Base-by-base conservation (phyloP, 768 basidiomycete genomes). In the Epithele typhae region DNA sequence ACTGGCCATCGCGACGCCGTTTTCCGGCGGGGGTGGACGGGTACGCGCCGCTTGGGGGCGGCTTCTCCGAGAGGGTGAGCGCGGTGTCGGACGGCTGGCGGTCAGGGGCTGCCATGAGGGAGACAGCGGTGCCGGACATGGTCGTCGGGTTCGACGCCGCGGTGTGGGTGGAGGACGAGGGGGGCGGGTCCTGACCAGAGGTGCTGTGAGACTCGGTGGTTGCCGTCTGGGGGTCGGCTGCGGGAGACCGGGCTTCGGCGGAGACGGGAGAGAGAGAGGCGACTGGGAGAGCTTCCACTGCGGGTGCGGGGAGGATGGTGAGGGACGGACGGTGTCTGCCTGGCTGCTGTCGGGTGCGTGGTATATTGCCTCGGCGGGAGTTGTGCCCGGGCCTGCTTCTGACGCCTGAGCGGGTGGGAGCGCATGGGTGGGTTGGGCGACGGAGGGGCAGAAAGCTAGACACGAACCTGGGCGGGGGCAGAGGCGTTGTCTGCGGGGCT, bases 11-110 rank as follows among this genome's bases (percentile, higher is more conserved):
- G 46, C 54, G 55, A n/a, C 58, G 38, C 32, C 64, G 61, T 57
- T 66, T 62, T 37, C 70, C 60, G 25, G 65, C 62, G 19, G 72
- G 71, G 2, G 64, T 67, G n/a, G n/a, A n/a, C 35, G 66, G 61
- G 3, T 72, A 61, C 10, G 58, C 46, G 21, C 70, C 67, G 7
- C 65, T 59, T 21, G 67, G 62, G 8, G 72, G 70, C 41, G 58
- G 68, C 58, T 51, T 67, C 56, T 72, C 69, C n/a, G n/a, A n/a
- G n/a, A n/a, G 23, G 7, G 24, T 43, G 32, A 19, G 18, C 18
- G 51, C 18, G 38, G 23, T 35, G 3, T 48, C 47, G 12, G 43
- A 17, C 4, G 43, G 41, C 12, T 39, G 30, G 25, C 46, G 41
- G 30, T 49, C 40, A 15, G 38, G 25, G 14, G 33, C 21, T 17